Evolutionary conservation across 495 filamentous ascomycete species (phyloP).

Genomic region (Umbilicaria muhlenbergii): DNA sequence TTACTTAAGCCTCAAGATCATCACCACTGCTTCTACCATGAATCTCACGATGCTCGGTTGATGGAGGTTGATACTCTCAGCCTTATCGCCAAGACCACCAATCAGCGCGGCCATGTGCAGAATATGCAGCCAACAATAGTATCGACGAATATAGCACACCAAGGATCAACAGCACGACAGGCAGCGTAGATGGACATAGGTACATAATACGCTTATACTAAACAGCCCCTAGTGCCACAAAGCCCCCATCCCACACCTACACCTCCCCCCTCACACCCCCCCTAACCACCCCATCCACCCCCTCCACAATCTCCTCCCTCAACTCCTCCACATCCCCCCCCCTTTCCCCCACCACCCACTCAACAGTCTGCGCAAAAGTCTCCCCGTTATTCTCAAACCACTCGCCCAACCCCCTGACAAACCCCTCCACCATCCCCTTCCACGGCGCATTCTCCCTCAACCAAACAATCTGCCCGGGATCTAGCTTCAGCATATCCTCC

Average conservation of each 20-base stretch:
- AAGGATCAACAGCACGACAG: no score
- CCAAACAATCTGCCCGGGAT: slow-evolving; percentile 41
- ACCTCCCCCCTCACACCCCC: slow-evolving; percentile 2
- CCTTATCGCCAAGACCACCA: no score
- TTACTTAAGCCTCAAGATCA: no score
- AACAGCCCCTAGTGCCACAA: no score
- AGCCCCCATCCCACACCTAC: slow-evolving; percentile 3
- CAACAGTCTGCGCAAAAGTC: slow-evolving; percentile 36
- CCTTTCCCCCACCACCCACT: slow-evolving; percentile 28
- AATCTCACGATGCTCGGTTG: no score
- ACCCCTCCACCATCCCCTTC: slow-evolving; percentile 39
- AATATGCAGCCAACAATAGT: no score
- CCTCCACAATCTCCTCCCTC: slow-evolving; percentile 12
- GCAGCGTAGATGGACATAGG: no score
- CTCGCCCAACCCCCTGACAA: slow-evolving; percentile 33
- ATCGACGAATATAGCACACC: no score
- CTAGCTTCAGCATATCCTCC: slow-evolving; percentile 51
- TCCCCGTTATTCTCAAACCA: slow-evolving; percentile 53
- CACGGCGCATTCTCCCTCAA: slow-evolving; percentile 34
- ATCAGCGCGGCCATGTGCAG: no score
- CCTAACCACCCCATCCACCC: slow-evolving; percentile 1
- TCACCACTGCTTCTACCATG: no score
- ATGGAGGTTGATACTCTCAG: no score
- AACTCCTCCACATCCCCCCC: slow-evolving; percentile 22
- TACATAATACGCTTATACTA: no score